A percentile compares a stretch with the other conserved stretches of the same genome.
phyloP scores from a whole-genome alignment of 1,284 basidiomycete genomes.

The Marasmius fiardii region DNA sequence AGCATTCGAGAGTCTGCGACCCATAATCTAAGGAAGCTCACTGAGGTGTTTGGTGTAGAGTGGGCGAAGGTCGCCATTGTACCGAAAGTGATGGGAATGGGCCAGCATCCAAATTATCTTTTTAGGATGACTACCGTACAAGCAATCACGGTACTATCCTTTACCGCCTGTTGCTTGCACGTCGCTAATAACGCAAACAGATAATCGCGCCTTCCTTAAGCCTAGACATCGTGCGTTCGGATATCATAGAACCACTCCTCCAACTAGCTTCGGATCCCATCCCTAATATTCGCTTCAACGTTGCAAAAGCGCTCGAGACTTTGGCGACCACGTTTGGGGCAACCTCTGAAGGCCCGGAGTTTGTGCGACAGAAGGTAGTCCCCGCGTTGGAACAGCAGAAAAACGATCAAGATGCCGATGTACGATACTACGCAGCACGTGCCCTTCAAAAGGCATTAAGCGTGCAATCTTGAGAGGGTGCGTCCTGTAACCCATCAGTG shows the following conservation, averaged over 20 bases:
- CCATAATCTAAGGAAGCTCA: constrained; percentile 95
- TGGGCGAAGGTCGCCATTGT: constrained; percentile 96
- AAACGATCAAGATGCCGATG: constrained; percentile 93
- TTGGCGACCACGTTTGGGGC: constrained; percentile 71
- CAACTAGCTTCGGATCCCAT: constrained; percentile 89
- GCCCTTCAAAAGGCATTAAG: constrained; percentile 59
- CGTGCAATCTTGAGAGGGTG: constrained; percentile 6
- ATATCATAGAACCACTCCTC: constrained; percentile 85
- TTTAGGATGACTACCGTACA: constrained; percentile 99
- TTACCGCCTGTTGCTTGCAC: constrained; percentile 11
- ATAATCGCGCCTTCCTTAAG: constrained; percentile 94
- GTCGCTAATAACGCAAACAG: constrained; percentile 36
- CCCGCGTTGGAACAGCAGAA: constrained; percentile 87
- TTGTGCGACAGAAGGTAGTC: constrained; percentile 73
- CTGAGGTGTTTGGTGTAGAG: constrained; percentile 98
- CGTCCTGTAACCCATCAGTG: no score
- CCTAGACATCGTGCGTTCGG: constrained; percentile 80
- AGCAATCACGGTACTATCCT: constrained; percentile 80
- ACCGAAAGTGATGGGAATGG: constrained; percentile 98
- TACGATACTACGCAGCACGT: constrained; percentile 80
- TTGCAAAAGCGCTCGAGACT: constrained; percentile 91
- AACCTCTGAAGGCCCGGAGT: constrained; percentile 70
- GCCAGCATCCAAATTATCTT: constrained; percentile 94
- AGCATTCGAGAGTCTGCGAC: constrained; percentile 98
- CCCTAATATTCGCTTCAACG: constrained; percentile 99